phyloP scores from a whole-genome alignment of 2,329 filamentous ascomycete species.

The Microdochium bolleyi region DNA sequence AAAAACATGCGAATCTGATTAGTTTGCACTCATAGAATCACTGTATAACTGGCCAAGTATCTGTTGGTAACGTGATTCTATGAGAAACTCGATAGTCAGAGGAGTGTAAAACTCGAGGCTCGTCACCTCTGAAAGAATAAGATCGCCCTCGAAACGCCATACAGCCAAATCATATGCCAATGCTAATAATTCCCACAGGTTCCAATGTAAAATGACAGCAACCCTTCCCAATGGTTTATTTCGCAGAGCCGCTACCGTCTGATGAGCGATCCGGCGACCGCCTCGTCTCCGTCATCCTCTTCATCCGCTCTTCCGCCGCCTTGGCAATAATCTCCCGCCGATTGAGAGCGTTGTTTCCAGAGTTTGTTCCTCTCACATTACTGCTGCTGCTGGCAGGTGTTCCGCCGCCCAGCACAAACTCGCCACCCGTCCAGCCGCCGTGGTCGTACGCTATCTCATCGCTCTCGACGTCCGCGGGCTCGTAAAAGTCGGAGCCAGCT shows the following conservation, averaged over 20 bases:
- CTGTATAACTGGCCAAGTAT: too few relatives aligned
- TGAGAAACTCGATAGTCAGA: too few relatives aligned
- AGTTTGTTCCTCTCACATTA: constrained; percentile 13
- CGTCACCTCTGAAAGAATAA: too few relatives aligned
- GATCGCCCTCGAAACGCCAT: too few relatives aligned
- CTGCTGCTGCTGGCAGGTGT: constrained; percentile 8
- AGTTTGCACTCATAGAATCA: too few relatives aligned
- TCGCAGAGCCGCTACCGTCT: neutral
- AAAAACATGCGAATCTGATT: too few relatives aligned
- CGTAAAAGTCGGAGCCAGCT: constrained; percentile 54
- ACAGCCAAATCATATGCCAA: neutral
- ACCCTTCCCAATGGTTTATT: neutral
- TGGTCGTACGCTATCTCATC: constrained; percentile 56
- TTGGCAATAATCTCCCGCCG: constrained; percentile 68
- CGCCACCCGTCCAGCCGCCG: constrained; percentile 71
- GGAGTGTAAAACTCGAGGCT: too few relatives aligned
- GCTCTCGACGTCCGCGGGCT: constrained; percentile 36
- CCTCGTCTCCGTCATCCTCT: constrained; percentile 24
- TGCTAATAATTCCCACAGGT: neutral
- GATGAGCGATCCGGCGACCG: neutral
- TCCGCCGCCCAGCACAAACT: constrained; percentile 61
- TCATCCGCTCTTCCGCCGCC: constrained; percentile 62
- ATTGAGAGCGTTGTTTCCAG: constrained; percentile 40
- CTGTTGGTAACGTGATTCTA: too few relatives aligned
- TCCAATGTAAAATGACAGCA: neutral